Evolutionary conservation across 2,329 filamentous ascomycete species (phyloP), one percentile per base, ranked within the genome.

Genomic region (Fusarium papillatum): DNA sequence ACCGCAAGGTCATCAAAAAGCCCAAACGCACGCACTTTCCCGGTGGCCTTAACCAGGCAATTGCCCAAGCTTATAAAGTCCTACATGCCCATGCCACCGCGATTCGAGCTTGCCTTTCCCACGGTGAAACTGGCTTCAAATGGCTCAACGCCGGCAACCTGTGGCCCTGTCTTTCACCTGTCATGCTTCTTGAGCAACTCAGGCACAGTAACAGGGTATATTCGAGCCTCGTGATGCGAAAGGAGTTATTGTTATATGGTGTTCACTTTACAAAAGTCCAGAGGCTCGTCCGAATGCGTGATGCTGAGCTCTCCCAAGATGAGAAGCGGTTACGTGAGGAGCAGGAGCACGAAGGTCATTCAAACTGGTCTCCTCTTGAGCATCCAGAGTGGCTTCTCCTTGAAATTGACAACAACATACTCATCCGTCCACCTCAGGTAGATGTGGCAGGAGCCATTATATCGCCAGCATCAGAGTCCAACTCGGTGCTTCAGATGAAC

Each of bases 311-410:
- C 22, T 38, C 79, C 59, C 70, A 61, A 1, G n/a, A 81, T 31
- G 76, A 82, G 29, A 22, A 68, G 75, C 67, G 81, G 73, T 76
- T 83, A 2, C 19, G 75, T 2, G 86, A 89, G 6, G 90, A 92
- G 70, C 74, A 81, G 16, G 69, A 90, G 89, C 61, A 38, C 43
- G 0, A 39, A n/a, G 91, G 90, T 0, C 91, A 93, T 73, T 78
- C 76, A 0, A 89, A 91, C 29, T 94, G 92, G 92, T 74, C 83
- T 3, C 88, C 90, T 0, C 5, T 79, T 0, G 80, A 89, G 0
- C 80, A 87, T 19, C 85, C 90, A 0, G 92, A 95, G 76, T 93
- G 92, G 89, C 81, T 95, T 0, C 83, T 95, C 0, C 80, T 95
- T 0, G 93, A 94, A 69, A 88, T 94, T 19, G 93, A 95, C 67